Evolutionary conservation across 2,329 filamentous ascomycete species (phyloP), one percentile per base, ranked within the genome.

Genomic region (Pyricularia grisea): DNA sequence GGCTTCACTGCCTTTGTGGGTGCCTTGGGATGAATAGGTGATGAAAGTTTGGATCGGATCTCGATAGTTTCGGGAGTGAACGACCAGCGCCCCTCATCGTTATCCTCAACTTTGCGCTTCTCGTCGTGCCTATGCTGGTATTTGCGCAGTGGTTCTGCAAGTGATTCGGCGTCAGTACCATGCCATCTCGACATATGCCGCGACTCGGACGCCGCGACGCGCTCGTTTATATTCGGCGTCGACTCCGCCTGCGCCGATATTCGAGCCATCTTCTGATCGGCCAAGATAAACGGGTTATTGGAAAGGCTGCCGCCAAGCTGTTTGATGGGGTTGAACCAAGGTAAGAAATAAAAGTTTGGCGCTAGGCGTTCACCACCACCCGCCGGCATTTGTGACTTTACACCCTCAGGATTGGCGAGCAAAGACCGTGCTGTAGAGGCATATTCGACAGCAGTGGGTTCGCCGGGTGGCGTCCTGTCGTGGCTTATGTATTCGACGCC

Each of bases 261-360:
- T 58, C 23, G 65, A 17, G 30, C 27, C 20, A 27, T 31, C 20
- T 71, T 68, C 64, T 72, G 72, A 20, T 75, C 75, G 23, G 73
- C 72, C 23, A 74, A 60, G 58, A 75, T 58, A 31, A 74, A 76
- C 2, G 73, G 72, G 65, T 71, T 75, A 3, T 71, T 69, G 50
- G 70, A 72, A 28, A 67, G 25, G 71, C 70, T 68, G 73, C 70
- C 65, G 66, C 28, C 11, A 20, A 70, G n/a, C 68, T 68, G 14
- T 70, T 50, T 69, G 66, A 20, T 71, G 71, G 5, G 68, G 67
- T 31, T 33, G 14, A 36, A 28, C 58, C 58, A 61, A 23, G 58
- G 58, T 4, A 61, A 17, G 58, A 61, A 61, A 27, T 61, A 61
- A 23, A 61, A 61, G 9, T 61, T 61, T 61, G 58, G 58, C 58